phyloP scores from a whole-genome alignment of 352 stramenopile species.

The Pythium sp. region DNA sequence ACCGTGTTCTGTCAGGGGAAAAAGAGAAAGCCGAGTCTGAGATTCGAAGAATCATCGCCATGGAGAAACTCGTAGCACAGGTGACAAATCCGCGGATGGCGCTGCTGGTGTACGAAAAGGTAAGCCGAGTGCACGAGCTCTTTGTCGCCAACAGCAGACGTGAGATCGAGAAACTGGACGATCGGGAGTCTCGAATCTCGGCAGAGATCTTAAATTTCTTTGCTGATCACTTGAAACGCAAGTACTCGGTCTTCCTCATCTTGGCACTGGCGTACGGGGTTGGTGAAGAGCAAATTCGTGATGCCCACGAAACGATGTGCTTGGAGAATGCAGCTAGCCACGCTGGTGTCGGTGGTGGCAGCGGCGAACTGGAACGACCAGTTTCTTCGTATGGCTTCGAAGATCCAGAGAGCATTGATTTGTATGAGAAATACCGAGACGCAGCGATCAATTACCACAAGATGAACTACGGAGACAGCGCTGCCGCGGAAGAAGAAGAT shows the following conservation, averaged over 20 bases:
- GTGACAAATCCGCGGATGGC: slow-evolving; percentile 78
- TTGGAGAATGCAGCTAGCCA: slow-evolving; percentile 69
- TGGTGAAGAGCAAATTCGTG: slow-evolving; percentile 73
- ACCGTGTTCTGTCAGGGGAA: slow-evolving; percentile 71
- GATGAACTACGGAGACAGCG: slow-evolving; percentile 83
- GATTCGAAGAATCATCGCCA: slow-evolving; percentile 74
- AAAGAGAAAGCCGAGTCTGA: slow-evolving; percentile 86
- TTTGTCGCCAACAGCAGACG: slow-evolving; percentile 77
- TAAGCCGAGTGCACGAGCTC: slow-evolving; percentile 84
- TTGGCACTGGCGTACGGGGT: slow-evolving; percentile 75
- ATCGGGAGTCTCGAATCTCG: slow-evolving; percentile 37
- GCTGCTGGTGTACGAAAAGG: slow-evolving; percentile 87
- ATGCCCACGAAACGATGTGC: slow-evolving; percentile 82
- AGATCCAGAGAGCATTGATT: slow-evolving; percentile 65
- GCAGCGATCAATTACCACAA: slow-evolving; percentile 78
- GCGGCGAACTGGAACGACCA: slow-evolving; percentile 46
- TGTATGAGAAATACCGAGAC: slow-evolving; percentile 87
- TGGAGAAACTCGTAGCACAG: slow-evolving; percentile 83
- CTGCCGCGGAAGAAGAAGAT: slow-evolving; percentile 80
- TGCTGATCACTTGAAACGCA: slow-evolving; percentile 80
- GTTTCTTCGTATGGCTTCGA: slow-evolving; percentile 69
- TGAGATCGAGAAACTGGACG: slow-evolving; percentile 63
- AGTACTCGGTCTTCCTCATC: slow-evolving; percentile 87
- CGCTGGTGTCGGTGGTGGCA: slow-evolving; percentile 71
- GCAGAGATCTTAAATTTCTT: slow-evolving; percentile 81